Base-by-base conservation (phyloP, 257 asterid genomes). In the Voacanga thouarsii region DNA sequence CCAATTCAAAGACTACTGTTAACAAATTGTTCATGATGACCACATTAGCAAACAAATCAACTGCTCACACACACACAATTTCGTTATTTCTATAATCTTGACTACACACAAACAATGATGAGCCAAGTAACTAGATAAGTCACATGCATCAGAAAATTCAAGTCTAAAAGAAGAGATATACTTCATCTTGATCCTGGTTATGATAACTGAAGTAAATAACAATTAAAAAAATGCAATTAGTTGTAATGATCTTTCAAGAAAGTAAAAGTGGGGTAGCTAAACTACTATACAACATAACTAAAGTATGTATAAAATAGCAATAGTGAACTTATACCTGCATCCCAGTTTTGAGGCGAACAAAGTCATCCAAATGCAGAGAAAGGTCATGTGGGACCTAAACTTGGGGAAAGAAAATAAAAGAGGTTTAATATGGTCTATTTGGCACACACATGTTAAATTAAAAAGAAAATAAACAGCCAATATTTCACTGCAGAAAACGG, bases 361-460 rank as follows among this genome's bases (percentile, higher is more conserved):
- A 94, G 85, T 92, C 92, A 81, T 90, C 92, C 94, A 94, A 87
- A 83, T 90, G 87, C 44, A 78, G 86, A 80, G 98, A 94, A 80
- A 89, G 86, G 79, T 90, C 92, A 72, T 90, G 83, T 33, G 90
- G 96, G 77, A 94, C 97, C 98, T 92, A 86, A 73, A 82, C 85
- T 79, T 80, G 79, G 55, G 79, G 81, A 63, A 67, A 9, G 50
- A 26, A 49, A 23, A 74, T 21, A 37, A 41, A 73, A n/a, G 16
- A 12, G 76, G 12, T 39, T 39, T 56, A 28, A 21, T 24, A 55
- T 7, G 1, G 23, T 70, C 71, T 51, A 66, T 6, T n/a, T n/a
- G 24, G 57, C 5, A 78, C 9, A 41, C 49, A 15, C 44, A 37
- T 16, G 30, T 16, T 6, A 45, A 26, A 23, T 26, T 47, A 16